Evolutionary conservation across 805 yeast species (phyloP).

Genomic region (Maudiozyma bulderi): DNA sequence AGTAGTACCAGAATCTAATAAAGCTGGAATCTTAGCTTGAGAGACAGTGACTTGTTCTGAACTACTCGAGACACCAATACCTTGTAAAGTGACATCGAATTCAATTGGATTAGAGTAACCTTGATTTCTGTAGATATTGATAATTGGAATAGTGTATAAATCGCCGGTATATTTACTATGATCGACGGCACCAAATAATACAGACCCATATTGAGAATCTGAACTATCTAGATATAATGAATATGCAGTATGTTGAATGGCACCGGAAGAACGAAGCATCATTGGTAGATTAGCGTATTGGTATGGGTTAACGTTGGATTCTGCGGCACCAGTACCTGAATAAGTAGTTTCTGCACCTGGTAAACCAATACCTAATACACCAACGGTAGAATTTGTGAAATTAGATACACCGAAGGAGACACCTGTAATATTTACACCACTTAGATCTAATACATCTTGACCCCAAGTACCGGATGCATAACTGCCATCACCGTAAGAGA

Average conservation of each 20-base stretch:
- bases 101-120: slow-evolving; percentile 16
- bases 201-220: slow-evolving; percentile 36
- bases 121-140: slow-evolving; percentile 10
- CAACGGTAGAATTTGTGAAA: slow-evolving; percentile 30
- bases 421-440: slow-evolving; percentile 38
- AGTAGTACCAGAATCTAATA: slow-evolving; percentile 38
- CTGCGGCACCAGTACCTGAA: slow-evolving; percentile 21
- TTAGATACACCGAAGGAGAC: slow-evolving; percentile 27
- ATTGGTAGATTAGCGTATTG: slow-evolving; percentile 14
- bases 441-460: slow-evolving; percentile 30
- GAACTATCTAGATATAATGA: slow-evolving; percentile 41
- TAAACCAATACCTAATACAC: slow-evolving; percentile 45
- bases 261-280: slow-evolving; percentile 13
- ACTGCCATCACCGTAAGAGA: slow-evolving; percentile 44
- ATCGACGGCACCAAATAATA: slow-evolving; percentile 36
- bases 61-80: slow-evolving; percentile 18
- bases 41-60: slow-evolving; percentile 21
- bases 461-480: slow-evolving; percentile 50
- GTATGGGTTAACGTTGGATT: slow-evolving; percentile 1
- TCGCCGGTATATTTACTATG: slow-evolving; percentile 30
- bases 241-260: slow-evolving; percentile 35
- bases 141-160: slow-evolving; percentile 28
- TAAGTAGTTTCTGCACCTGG: slow-evolving; percentile 56
- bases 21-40: slow-evolving; percentile 30
- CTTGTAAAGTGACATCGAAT: slow-evolving; percentile 29